phyloP scores from a whole-genome alignment of 148 eudicot genomes.

The Oxyria digyna region DNA sequence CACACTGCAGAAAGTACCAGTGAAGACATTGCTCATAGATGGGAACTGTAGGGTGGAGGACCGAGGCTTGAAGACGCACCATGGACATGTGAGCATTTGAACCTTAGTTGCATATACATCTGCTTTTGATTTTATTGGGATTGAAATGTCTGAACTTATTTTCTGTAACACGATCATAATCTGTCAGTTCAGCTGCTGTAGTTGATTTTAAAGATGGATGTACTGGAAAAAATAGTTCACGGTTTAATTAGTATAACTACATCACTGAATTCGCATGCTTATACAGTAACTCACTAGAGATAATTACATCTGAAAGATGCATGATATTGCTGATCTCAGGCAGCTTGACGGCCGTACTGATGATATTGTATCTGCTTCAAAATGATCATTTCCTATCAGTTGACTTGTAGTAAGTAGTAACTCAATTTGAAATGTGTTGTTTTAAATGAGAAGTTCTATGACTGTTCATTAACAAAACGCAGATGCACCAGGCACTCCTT shows the following conservation, averaged over 20 bases:
- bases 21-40: slow-evolving; percentile 84
- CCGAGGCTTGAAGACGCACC: slow-evolving; percentile 94
- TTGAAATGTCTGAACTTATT: neutral
- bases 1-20: slow-evolving; percentile 50
- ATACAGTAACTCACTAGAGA: neutral
- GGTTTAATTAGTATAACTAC: neutral
- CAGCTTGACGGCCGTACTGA: neutral
- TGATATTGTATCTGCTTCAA: neutral
- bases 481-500: neutral
- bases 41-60: slow-evolving; percentile 99
- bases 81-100: slow-evolving; percentile 82
- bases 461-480: neutral
- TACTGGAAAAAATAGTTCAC: neutral
- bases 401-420: neutral
- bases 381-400: neutral
- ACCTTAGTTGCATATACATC: neutral
- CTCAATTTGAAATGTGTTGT: neutral
- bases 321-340: neutral
- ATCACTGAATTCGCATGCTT: neutral
- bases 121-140: neutral
- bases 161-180: neutral
- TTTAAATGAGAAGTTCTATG: neutral
- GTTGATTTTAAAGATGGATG: neutral
- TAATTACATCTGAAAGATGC: neutral
- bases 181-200: neutral